These are phyloP conservation scores for Bjerkandera adusta DNA, from an alignment of 1,284 basidiomycete genomes.

Conservation along the genomic window DNA sequence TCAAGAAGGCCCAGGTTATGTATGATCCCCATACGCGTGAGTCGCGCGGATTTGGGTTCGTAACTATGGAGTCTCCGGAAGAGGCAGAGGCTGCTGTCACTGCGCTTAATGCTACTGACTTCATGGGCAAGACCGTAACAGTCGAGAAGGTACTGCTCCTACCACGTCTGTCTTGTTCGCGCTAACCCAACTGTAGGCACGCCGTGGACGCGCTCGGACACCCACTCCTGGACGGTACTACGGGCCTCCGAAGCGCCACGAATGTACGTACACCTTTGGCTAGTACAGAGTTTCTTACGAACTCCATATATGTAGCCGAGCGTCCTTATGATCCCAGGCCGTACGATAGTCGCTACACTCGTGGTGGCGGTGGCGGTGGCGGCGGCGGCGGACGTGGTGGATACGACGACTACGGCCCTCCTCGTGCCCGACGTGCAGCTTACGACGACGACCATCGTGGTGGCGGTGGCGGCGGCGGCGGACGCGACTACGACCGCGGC, in stretches of 20 bases:
- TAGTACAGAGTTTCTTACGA: not conserved
- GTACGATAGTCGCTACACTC: slow-evolving; percentile 75
- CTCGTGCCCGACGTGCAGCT: slow-evolving; percentile 32
- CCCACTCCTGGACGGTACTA: slow-evolving; percentile 96
- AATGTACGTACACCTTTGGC: slow-evolving; percentile 39
- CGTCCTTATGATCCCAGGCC: slow-evolving; percentile 79
- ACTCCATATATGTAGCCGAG: slow-evolving; percentile 44
- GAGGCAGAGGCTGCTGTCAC: slow-evolving; percentile 91
- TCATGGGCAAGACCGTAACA: slow-evolving; percentile 83
- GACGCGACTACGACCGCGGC: slow-evolving; percentile 32
- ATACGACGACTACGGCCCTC: slow-evolving; percentile 49
- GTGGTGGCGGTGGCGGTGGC: slow-evolving; percentile 36
- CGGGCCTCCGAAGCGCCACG: slow-evolving; percentile 82
- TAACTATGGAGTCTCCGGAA: slow-evolving; percentile 86
- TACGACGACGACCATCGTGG: slow-evolving; percentile 44
- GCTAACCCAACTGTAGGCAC: slow-evolving; percentile 56
- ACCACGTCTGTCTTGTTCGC: slow-evolving; percentile 10
- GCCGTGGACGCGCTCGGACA: slow-evolving; percentile 90
- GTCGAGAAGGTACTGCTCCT: slow-evolving; percentile 74
- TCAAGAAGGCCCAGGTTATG: slow-evolving; percentile 92
- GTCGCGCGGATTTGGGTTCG: slow-evolving; percentile 97
- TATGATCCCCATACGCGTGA: slow-evolving; percentile 96
- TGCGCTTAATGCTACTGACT: slow-evolving; percentile 77
- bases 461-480: slow-evolving; percentile 30
- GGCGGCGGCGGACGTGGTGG: slow-evolving; percentile 25